Conservation (phyloP, 2,329 filamentous ascomycete genomes). For the Cytospora chrysosperma region DNA sequence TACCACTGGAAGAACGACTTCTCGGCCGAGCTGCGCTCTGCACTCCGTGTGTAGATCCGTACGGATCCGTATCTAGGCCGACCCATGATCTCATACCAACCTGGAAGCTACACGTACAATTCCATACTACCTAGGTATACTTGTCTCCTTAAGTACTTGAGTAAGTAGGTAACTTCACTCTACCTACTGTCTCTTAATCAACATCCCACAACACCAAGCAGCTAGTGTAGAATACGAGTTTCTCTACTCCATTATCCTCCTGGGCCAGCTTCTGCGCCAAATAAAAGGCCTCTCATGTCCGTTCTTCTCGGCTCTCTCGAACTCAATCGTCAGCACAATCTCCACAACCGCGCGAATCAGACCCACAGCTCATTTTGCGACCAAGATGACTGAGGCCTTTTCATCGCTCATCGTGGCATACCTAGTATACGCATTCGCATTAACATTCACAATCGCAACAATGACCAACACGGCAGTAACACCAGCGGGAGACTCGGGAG, state of each 20-base stretch:
- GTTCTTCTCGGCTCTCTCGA: conserved; percentile 49
- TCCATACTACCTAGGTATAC: background rate
- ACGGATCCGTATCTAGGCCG: background rate
- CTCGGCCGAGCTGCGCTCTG: background rate
- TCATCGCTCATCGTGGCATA: conserved; percentile 52
- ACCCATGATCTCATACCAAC: background rate
- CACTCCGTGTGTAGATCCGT: background rate
- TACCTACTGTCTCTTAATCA: background rate
- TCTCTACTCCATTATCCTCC: conserved; percentile 20
- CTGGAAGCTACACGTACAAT: background rate
- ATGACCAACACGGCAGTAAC: conserved; percentile 65
- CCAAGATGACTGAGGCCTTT: conserved; percentile 59
- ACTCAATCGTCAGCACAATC: conserved; percentile 56
- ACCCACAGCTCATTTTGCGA: conserved; percentile 58
- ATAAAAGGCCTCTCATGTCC: conserved; percentile 41
- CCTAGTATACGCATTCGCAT: conserved; percentile 55
- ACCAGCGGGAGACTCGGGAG: conserved; percentile 73
- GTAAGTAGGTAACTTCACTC: too few relatives aligned
- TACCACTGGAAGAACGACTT: background rate
- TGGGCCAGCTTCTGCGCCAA: conserved; percentile 24
- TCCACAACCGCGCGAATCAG: conserved; percentile 63
- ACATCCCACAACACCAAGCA: too few relatives aligned
- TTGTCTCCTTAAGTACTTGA: background rate
- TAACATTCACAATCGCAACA: too few relatives aligned
- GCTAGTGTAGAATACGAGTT: background rate